Percentiles rank a stretch among this genome's conserved stretches.
Evolutionary conservation across 2,329 filamentous ascomycete genomes (phyloP).

Genomic region (Pseudogymnoascus sp.): DNA sequence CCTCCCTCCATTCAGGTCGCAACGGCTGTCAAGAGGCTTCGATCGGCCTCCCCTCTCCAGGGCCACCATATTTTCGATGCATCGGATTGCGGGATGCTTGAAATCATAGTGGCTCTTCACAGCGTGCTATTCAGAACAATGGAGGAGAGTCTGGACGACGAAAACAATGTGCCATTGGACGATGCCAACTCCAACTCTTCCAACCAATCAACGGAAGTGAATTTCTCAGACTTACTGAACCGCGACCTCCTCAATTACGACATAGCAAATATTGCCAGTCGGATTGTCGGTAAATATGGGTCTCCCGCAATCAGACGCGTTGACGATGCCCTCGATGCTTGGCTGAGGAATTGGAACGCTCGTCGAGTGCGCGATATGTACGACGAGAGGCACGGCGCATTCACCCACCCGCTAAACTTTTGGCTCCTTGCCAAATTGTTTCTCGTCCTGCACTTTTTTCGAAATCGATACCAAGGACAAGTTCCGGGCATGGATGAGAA

Average conservation of each 20-base stretch:
- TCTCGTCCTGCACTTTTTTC: neutral
- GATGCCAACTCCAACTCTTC: neutral
- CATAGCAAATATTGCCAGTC: neutral
- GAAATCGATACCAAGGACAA: neutral
- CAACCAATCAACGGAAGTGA: neutral
- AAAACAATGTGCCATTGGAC: neutral
- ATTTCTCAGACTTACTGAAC: neutral
- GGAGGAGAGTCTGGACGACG: neutral
- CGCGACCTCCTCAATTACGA: constrained; percentile 2
- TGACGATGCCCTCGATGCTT: neutral
- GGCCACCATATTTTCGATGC: neutral
- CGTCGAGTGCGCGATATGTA: neutral
- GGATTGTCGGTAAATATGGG: neutral
- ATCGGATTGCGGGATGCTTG: neutral
- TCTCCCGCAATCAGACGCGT: neutral
- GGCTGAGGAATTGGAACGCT: neutral
- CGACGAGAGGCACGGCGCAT: neutral
- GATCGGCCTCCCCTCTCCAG: neutral
- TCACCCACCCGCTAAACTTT: neutral
- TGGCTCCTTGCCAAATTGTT: neutral
- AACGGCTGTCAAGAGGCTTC: neutral
- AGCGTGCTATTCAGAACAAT: neutral
- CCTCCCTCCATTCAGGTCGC: neutral
- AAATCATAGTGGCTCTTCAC: neutral
- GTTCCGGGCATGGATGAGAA: neutral